phyloP scores from a whole-genome alignment of 2,329 filamentous ascomycete species.

The Phialophora chinensis region DNA sequence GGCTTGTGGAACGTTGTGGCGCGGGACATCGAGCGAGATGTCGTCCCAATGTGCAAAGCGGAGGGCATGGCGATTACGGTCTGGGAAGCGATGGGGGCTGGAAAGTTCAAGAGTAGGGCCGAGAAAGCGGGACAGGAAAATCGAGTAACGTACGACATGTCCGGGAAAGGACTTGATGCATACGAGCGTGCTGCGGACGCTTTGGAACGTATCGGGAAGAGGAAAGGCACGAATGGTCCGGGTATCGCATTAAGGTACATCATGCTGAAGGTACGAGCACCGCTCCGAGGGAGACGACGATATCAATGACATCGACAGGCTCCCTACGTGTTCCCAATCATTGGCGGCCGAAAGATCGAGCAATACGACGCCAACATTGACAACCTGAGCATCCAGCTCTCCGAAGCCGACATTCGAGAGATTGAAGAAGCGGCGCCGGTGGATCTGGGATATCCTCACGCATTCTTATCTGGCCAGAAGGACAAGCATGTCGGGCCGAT shows the following conservation, averaged over 20 bases:
- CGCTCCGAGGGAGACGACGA: not conserved
- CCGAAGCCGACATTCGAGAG: conserved; percentile 58
- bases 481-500: conserved; percentile 24
- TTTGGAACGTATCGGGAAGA: conserved; percentile 32
- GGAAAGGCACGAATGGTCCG: conserved; percentile 24
- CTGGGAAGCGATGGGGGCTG: conserved; percentile 60
- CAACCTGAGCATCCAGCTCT: conserved; percentile 58
- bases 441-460: conserved; percentile 61
- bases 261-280: conserved; percentile 11
- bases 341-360: conserved; percentile 60
- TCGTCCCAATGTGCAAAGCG: conserved; percentile 67
- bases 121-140: conserved; percentile 37
- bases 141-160: conserved; percentile 30
- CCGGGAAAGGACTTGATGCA: conserved; percentile 19
- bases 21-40: conserved; percentile 72
- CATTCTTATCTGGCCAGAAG: conserved; percentile 41
- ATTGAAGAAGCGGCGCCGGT: conserved; percentile 61
- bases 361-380: conserved; percentile 63
- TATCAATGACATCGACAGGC: conserved; percentile 48
- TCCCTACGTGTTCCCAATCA: conserved; percentile 60
- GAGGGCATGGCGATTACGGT: conserved; percentile 68
- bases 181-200: conserved; percentile 18
- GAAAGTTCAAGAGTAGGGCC: conserved; percentile 55
- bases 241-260: conserved; percentile 57
- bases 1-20: conserved; percentile 65